phyloP scores from a whole-genome alignment of 352 stramenopile species.

The Pythium sukuiense region DNA sequence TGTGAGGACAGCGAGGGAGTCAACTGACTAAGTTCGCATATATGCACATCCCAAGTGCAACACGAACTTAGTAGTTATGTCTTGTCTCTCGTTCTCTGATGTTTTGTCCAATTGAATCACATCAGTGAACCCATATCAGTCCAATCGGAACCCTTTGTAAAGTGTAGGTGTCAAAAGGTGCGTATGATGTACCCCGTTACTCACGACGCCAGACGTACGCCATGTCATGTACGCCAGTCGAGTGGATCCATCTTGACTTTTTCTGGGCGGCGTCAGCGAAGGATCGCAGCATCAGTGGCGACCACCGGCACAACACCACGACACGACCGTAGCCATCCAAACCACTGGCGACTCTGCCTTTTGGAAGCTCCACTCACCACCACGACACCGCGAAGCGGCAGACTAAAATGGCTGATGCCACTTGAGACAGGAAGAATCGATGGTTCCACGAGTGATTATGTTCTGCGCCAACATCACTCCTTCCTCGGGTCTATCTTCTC shows the following conservation, averaged over 20 bases:
- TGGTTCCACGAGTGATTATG: slow-evolving; percentile 6
- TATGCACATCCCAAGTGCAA: slow-evolving; percentile 18
- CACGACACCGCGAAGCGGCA: not conserved
- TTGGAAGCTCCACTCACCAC: not conserved
- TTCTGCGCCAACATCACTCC: not conserved
- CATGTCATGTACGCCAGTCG: slow-evolving; percentile 24
- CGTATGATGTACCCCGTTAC: slow-evolving; percentile 16
- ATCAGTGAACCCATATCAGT: slow-evolving; percentile 3
- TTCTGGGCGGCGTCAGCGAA: not conserved
- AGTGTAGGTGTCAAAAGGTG: slow-evolving; percentile 27
- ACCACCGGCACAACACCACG: slow-evolving; percentile 1
- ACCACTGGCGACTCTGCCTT: not conserved
- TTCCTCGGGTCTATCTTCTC: not conserved
- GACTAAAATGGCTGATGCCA: not conserved
- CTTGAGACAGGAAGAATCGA: not conserved
- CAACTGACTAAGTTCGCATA: slow-evolving; percentile 23
- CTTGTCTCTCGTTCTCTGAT: not conserved
- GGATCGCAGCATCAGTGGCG: not conserved
- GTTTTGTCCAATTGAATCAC: slow-evolving; percentile 7
- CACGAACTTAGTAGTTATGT: slow-evolving; percentile 14
- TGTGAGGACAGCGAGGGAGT: slow-evolving; percentile 13
- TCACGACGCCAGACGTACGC: slow-evolving; percentile 18
- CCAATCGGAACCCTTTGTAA: slow-evolving; percentile 3
- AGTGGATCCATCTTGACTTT: slow-evolving; percentile 18
- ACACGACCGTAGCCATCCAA: slow-evolving; percentile 3